Base-by-base conservation (phyloP, 1,284 basidiomycete genomes). In the Tetrapyrgos nigripes region DNA sequence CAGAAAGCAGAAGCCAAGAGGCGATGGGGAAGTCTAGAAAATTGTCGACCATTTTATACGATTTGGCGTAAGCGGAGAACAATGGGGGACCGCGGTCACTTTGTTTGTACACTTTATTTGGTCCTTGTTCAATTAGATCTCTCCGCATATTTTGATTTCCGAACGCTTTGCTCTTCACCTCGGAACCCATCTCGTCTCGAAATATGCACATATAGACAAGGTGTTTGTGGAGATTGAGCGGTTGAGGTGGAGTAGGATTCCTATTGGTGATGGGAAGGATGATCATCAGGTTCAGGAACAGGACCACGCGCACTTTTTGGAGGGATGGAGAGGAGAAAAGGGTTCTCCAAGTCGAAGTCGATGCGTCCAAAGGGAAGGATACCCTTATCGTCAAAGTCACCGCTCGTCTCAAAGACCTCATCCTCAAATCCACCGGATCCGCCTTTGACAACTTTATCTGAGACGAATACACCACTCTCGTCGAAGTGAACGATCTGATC, bases 261-360 rank as follows among this genome's bases (percentile, higher is more conserved):
- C 78, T 3, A 80, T 91, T 23, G 67, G 74, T 23, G n/a, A n/a
- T n/a, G n/a, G n/a, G n/a, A n/a, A n/a, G 37, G 70, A 68, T 0
- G 72, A 75, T 45, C 75, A 72, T 23, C 66, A 73, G 44, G n/a
- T n/a, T 9, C 37, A 40, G 19, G 76, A 78, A 2, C 77, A 83
- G 63, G 77, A 75, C 1, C 96, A 98, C 75, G 78, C 86, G 40
- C 93, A 96, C 73, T 85, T 98, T 97, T 74, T 81, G 86, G 55
- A 82, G 96, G 28, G 93, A 98, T 66, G 96, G 96, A 1, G 93
- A 96, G 8, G 96, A 98, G 71, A 96, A 93, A 79, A 82, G 88
- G 11, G 72, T 88, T 21, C 84, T 89, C 5, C 83, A 84, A 21
- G 88, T 87, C 33, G 83, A 86, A 66, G 90, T 93, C 35, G 92